Base-by-base conservation (phyloP, 257 asterid genomes). In the Solanum rostratum region DNA sequence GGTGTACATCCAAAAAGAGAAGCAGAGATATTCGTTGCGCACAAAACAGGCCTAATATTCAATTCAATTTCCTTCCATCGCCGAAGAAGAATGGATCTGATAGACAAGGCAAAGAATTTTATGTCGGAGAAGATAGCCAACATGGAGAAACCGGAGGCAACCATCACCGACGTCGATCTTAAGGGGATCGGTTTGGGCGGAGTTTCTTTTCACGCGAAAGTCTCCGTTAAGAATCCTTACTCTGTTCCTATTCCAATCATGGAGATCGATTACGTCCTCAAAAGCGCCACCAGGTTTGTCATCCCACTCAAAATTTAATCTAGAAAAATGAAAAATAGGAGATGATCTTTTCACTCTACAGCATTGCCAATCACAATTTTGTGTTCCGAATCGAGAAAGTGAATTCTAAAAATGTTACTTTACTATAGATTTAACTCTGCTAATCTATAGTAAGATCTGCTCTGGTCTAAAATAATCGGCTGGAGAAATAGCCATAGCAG, bases 141-240 rank as follows among this genome's bases (percentile, higher is more conserved):
- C 49, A 49, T 93, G 52, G 79, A 92, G 88, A 93, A 89, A 92
- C 97, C 98, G 70, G 97, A 93, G 87, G 97, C 96, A 1, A 52
- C 84, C 59, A 84, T 93, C 55, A 88, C 89, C 27, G 97, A 93
- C 87, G 94, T 95, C 29, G 97, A 95, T 89, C 94, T 95, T 1
- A 91, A 91, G 59, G 87, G 90, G 33, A 87, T 95, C 18, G 88
- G 90, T 86, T 81, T 91, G 10, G 82, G 89, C 24, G 93, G 93
- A 11, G 50, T 95, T 80, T 85, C 91, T 12, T 95, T 93, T 83
- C 86, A 89, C 52, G 96, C 96, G 15, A 90, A 89, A 39, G 66
- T 94, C 24, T 49, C 88, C 81, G 94, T 94, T 15, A 84, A 85
- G 76, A 94, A 94, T 60, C 96, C 97, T 2, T 94, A 90, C 85